Evolutionary conservation across 2,329 filamentous ascomycete species (phyloP), one percentile per base, ranked within the genome.

Genomic region (Metarhizium album): DNA sequence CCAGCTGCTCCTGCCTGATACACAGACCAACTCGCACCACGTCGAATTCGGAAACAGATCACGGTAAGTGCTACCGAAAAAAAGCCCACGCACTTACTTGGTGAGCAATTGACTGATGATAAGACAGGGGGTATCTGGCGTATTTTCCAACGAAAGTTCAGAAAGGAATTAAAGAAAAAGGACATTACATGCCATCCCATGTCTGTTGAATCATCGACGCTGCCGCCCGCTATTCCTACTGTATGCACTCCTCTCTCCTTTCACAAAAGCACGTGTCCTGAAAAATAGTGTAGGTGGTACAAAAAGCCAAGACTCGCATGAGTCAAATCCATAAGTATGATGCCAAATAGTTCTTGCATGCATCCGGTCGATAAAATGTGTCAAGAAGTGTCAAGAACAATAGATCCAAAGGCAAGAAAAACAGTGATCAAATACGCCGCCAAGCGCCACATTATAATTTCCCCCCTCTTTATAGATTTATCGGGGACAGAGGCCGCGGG

Each of bases 351-450:
- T 20, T 20, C 20, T 20, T 8, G 20, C 7, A 16, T 13, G 18
- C 37, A 40, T 18, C 37, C 16, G 18, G 16, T 7, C 11, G 14
- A 8, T 3, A 40, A 11, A 8, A 35, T 35, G 33, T 13, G 14
- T 5, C 11, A 38, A 38, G 16, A 45, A 45, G 22, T 4, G 37
- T 7, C 18, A 20, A 43, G 24, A 35, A 31, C 11, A 24, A 47
- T 31, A 16, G 42, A 35, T 22, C 35, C 53, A 46, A 48, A 37
- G 29, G 31, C 46, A 48, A 52, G 27, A 38, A 46, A 45, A 45
- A 46, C 45, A 48, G 46, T 51, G 42, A 52, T 47, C 47, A 51
- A 52, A 57, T 53, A 49, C 9, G 9, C 27, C 42, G 47, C 52
- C 52, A 43, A 49, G 43, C 47, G 52, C 52, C 46, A 45, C 49